Base-by-base conservation (phyloP, 78 protist genomes). In the Thecamonas trahens region DNA sequence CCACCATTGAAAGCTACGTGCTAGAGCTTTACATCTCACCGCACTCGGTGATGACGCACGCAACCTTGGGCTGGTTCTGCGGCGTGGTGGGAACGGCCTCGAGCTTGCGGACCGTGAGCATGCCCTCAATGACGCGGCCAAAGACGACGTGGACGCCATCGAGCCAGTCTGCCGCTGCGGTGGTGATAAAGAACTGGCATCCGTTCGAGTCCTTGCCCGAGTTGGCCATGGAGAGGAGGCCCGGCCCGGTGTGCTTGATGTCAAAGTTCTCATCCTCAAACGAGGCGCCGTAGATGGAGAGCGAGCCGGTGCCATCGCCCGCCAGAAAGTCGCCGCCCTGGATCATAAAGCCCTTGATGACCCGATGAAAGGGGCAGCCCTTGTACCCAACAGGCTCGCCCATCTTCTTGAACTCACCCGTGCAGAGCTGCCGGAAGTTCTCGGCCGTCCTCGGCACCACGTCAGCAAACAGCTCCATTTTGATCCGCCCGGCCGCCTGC, bases 141-240 rank as follows among this genome's bases (percentile, higher is more conserved):
- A 95, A 95, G 44, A 94, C 98, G 3, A 95, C 98, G 89, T 97
- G 97, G 85, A 93, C 88, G 55, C 81, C 84, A 78, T 97, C 98
- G 18, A 97, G 77, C 90, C 91, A 88, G 13, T 82, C 89, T 53
- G 83, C 39, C 7, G 74, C 26, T 0, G 67, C 95, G 67, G 83
- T 66, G 18, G 91, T 81, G 55, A 92, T 67, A 65, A 92, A 95
- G 61, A 92, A 89, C 77, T 95, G 98, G 66, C 90, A 87, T 20
- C 97, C 98, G 88, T 95, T 95, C n/a, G 94, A 79, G 69, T 86
- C 62, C 26, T 91, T 86, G 0, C 97, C 97, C 24, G 76, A 18
- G 73, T 87, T 89, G 44, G 89, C 94, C 90, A 83, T 84, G 42
- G 96, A 92, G 31, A 97, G 79, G 37, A 87, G 13, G 54, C 98